phyloP scores from a whole-genome alignment of 2,329 filamentous ascomycete genomes.

The Orbilia blumenaviensis region DNA sequence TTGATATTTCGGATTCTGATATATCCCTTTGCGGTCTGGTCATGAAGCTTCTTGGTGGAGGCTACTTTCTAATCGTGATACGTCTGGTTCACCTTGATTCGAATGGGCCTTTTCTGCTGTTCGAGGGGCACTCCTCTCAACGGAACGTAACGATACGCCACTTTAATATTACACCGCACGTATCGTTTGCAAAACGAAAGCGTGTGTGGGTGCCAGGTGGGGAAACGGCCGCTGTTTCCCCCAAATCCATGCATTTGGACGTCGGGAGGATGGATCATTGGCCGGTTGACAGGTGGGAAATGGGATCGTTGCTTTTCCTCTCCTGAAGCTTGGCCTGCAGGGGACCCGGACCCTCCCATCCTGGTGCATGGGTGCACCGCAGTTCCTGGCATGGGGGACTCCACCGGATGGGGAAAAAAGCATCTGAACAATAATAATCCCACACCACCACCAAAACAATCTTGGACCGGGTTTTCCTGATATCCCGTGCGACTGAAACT shows the following conservation, averaged over 20 bases:
- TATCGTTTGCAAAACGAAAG: constrained; percentile 47
- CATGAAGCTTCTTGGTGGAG: too few relatives aligned
- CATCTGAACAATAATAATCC: constrained; percentile 13
- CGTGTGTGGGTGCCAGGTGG: constrained; percentile 19
- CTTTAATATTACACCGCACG: constrained; percentile 38
- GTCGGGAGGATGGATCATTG: constrained; percentile 49
- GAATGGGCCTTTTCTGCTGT: background rate
- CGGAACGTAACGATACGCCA: constrained; percentile 43
- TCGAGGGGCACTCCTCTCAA: constrained; percentile 17
- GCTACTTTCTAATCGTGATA: too few relatives aligned
- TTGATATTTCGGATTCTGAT: background rate
- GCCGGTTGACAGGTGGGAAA: constrained; percentile 52
- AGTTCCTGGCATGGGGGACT: constrained; percentile 15
- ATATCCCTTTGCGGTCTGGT: too few relatives aligned
- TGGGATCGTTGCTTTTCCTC: constrained; percentile 49
- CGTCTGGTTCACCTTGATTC: constrained; percentile 20
- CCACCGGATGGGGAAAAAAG: constrained; percentile 6
- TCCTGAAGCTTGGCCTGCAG: constrained; percentile 52
- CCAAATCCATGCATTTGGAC: constrained; percentile 42
- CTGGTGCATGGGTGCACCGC: constrained; percentile 31
- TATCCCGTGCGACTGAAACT: constrained; percentile 54
- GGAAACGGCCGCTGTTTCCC: constrained; percentile 43
- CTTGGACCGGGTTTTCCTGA: constrained; percentile 37
- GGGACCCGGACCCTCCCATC: constrained; percentile 28
- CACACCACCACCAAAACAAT: constrained; percentile 20